Base-by-base conservation (phyloP, 768 basidiomycete genomes). In the Dacryopinax spathularia region DNA sequence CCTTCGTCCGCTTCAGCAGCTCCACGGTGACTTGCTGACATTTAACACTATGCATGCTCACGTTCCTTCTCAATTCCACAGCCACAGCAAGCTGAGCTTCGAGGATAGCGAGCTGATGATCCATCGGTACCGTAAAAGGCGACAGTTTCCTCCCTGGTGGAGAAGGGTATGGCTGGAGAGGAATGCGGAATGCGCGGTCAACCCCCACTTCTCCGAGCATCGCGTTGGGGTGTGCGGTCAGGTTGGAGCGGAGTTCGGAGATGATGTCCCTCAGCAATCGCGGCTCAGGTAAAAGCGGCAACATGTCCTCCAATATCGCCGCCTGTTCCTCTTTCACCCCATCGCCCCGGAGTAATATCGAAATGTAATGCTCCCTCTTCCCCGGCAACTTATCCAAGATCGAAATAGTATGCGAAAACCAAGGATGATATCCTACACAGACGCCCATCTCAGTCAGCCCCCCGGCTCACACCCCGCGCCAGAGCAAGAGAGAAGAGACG, bases 141-240 rank as follows among this genome's bases (percentile, higher is more conserved):
- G 92, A 88, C 34, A 93, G 75, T 60, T 78, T 73, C 43, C 82
- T 82, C 1, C 79, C 60, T n/a, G 60, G 66, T 31, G 16, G 69
- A 1, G 63, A 63, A 15, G 79, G 76, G 16, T 75, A 75, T 27
- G 79, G 81, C 62, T 83, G 76, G 66, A 80, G 79, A 0, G 91
- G 86, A 25, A 95, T 78, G 31, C 88, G 84, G 68, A 88, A 88
- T 16, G 79, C 77, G 27, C 88, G 83, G 74, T 99, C 95, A 35
- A 99, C 74, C 1, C 95, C 95, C 5, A 98, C 86, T 75, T 99
- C 95, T 37, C 95, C 95, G 1, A 99, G 76, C 84, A 96, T 88
- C 12, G 90, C 86, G 37, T 75, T 70, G 1, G 88, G 84, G 68
- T 85, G 85, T 1, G 72, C 71, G n/a, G 68, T 66, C 16, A 97